Conservation (phyloP, 2,329 filamentous ascomycete genomes). For the Paracorniculantispora psalliotae region DNA sequence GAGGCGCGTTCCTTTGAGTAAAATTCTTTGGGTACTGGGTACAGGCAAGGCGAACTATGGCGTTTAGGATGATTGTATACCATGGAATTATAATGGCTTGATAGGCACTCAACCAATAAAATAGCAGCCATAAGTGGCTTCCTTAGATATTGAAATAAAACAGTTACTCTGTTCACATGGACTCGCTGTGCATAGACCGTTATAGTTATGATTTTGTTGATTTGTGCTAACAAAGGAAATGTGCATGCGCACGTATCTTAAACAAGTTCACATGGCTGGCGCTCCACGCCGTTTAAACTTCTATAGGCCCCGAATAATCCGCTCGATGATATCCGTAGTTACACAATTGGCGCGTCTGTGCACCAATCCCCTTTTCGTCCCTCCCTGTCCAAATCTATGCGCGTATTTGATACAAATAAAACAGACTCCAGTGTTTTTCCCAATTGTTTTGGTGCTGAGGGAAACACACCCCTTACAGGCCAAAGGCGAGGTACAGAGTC, state of each 20-base stretch:
- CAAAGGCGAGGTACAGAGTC: slow-evolving; percentile 42
- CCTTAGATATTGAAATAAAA: no score
- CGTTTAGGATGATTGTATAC: background rate
- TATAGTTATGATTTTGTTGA: background rate
- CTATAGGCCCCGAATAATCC: slow-evolving; percentile 7
- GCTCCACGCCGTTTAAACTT: background rate
- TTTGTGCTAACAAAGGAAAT: slow-evolving; percentile 9
- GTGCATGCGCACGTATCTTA: slow-evolving; percentile 4
- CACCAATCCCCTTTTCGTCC: background rate
- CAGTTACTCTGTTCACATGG: no score
- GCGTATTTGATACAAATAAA: slow-evolving; percentile 9
- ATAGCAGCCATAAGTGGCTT: no score
- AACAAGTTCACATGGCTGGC: background rate
- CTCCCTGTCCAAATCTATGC: background rate
- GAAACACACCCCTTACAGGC: slow-evolving; percentile 40
- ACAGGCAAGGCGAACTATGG: background rate
- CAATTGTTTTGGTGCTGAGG: background rate
- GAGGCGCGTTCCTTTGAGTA: slow-evolving; percentile 52
- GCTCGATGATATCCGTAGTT: slow-evolving; percentile 7
- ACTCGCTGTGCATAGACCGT: no score
- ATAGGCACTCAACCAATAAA: background rate
- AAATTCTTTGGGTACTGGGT: slow-evolving; percentile 13
- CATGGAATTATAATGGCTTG: background rate
- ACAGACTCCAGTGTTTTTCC: background rate
- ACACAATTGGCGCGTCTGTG: background rate